A percentile compares a stretch with the other conserved stretches of the same genome.
Conservation (phyloP, 2,329 filamentous ascomycete species). For the Aspergillus fijiensis region DNA sequence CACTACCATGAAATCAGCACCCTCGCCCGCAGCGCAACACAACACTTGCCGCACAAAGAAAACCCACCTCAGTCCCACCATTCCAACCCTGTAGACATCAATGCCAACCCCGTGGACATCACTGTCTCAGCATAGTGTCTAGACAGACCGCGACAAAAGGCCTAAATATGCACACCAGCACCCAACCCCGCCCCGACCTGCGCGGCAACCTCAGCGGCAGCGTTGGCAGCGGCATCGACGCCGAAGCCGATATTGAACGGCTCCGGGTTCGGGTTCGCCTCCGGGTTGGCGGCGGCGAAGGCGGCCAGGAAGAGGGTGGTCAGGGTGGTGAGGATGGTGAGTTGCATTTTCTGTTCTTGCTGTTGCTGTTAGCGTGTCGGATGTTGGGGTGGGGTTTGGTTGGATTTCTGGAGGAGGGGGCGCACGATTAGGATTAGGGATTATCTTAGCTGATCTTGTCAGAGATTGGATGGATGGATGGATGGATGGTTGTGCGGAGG, state of each 20-base stretch:
- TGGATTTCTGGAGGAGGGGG: too few species aligned
- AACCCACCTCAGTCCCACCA: too few species aligned
- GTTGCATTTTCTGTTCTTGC: not conserved
- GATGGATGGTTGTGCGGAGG: too few species aligned
- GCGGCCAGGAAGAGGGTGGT: conserved; percentile 3
- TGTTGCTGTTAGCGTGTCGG: not conserved
- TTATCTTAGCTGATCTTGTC: not conserved
- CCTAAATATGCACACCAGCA: too few species aligned
- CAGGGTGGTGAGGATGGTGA: not conserved
- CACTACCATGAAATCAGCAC: too few species aligned
- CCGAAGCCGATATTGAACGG: not conserved
- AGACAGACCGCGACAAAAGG: too few species aligned
- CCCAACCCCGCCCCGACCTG: not conserved
- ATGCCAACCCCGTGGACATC: too few species aligned
- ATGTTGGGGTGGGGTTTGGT: not conserved
- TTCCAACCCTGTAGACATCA: too few species aligned
- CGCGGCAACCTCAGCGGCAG: not conserved
- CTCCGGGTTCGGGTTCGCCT: not conserved
- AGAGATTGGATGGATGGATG: too few species aligned
- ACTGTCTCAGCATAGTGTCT: too few species aligned
- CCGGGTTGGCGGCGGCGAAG: not conserved
- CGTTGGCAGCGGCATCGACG: not conserved
- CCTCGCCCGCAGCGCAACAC: too few species aligned
- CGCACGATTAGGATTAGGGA: not conserved
- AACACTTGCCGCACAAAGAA: too few species aligned